A percentile compares a stretch with the other conserved stretches of the same genome.
These are phyloP conservation scores for Fomitiporia mediterranea DNA, from an alignment of 1,284 basidiomycete species.

Conservation along the genomic window DNA sequence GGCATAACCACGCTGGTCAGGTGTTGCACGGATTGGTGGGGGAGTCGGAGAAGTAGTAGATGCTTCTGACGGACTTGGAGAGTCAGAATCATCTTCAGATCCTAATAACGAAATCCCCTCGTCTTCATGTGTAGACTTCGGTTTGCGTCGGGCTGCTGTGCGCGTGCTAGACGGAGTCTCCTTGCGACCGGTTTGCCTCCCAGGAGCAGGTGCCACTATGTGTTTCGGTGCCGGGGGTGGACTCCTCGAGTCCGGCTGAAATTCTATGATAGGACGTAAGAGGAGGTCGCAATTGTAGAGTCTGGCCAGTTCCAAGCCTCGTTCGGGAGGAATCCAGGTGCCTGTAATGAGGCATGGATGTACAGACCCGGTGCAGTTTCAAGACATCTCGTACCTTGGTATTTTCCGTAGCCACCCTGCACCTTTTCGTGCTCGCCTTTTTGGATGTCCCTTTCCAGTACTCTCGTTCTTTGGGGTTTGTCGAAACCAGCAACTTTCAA, in stretches of 20 bases:
- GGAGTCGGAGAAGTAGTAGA: constrained; percentile 88
- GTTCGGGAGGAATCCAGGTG: constrained; percentile 97
- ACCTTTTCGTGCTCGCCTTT: constrained; percentile 99
- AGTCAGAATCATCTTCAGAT: constrained; percentile 81
- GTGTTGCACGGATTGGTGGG: constrained; percentile 67
- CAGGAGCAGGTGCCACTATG: constrained; percentile 62
- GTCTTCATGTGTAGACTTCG: constrained; percentile 34
- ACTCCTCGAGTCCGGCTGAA: constrained; percentile 86
- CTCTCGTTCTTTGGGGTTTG: constrained; percentile 96
- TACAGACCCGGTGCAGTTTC: neutral
- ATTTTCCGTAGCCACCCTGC: constrained; percentile 99
- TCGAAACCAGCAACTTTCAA: constrained; percentile 99
- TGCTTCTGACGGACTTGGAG: constrained; percentile 78
- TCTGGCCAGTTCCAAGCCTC: constrained; percentile 81
- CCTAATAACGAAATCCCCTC: constrained; percentile 58
- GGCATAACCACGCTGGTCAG: constrained; percentile 40
- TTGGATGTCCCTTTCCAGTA: constrained; percentile 96
- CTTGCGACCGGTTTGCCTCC: constrained; percentile 51
- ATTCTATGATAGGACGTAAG: constrained; percentile 94
- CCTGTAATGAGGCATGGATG: constrained; percentile 46
- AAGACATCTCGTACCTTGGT: constrained; percentile 71
- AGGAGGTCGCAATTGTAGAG: constrained; percentile 91
- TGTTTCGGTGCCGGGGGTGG: constrained; percentile 98
- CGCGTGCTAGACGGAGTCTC: constrained; percentile 40
- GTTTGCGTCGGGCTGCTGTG: constrained; percentile 47